These are phyloP conservation scores for Melampsora occidentalis DNA, from an alignment of 1,284 basidiomycete species.

Conservation along the genomic window DNA sequence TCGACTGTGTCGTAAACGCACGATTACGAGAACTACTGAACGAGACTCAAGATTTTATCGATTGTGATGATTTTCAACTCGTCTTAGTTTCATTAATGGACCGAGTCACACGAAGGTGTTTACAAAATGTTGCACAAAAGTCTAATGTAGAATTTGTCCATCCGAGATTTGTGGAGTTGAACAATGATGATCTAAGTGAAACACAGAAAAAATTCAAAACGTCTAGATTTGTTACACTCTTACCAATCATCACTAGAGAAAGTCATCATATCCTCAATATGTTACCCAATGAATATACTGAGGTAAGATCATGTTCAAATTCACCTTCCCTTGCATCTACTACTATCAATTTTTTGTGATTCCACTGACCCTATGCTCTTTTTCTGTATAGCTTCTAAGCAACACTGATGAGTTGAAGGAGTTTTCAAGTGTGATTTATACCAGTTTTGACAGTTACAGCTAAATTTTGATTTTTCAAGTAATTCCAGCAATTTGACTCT, in stretches of 20 bases:
- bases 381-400: constrained; percentile 8
- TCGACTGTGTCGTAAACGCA: constrained; percentile 51
- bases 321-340: background rate
- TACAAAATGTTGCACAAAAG: background rate
- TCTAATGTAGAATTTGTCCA: background rate
- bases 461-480: background rate
- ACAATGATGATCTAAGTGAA: background rate
- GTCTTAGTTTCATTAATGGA: constrained; percentile 58
- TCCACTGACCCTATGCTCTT: background rate
- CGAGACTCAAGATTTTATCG: constrained; percentile 66
- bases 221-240: constrained; percentile 11
- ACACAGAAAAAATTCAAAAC: background rate
- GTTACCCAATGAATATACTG: constrained; percentile 28
- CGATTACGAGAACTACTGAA: constrained; percentile 65
- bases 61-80: constrained; percentile 66
- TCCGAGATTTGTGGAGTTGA: background rate
- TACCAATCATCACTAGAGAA: constrained; percentile 28
- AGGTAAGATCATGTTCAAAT: constrained; percentile 5
- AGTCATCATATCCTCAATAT: constrained; percentile 12
- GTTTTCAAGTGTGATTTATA: constrained; percentile 41
- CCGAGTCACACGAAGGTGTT: background rate
- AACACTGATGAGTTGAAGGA: constrained; percentile 21
- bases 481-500: background rate
- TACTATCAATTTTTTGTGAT: background rate
- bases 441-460: constrained; percentile 14